Base-by-base conservation (phyloP, 208 protist species). In the Trypanosoma lewisi region DNA sequence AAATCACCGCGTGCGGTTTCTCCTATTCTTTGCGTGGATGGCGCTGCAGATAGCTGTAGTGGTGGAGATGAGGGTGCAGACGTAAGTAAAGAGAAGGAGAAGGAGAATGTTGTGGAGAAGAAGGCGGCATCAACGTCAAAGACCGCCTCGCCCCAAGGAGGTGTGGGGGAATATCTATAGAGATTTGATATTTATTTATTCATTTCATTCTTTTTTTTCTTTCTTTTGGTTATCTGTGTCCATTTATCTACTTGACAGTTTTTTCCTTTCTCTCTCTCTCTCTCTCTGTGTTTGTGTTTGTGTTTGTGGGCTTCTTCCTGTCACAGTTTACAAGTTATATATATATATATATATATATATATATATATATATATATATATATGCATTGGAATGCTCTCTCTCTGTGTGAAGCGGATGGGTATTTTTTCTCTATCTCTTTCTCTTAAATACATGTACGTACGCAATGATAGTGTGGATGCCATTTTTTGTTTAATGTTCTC, bases 321-420 rank as follows among this genome's bases (percentile, higher is more conserved):
- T n/a, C n/a, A n/a, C n/a, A n/a, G n/a, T n/a, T n/a, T n/a, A n/a
- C n/a, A n/a, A n/a, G n/a, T n/a, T 61, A 61, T 61, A 61, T 61
- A 61, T 61, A 61, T 61, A 61, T 61, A 61, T 61, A 61, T 61
- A 61, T 61, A 61, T 61, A 61, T 61, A 61, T 61, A 61, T 61
- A 61, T 61, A 61, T 61, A 61, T 58, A 58, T 58, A 58, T 37
- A 51, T 51, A 51, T 55, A 55, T 55, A 55, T 36, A 55, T 55
- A 23, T 25, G 21, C n/a, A 51, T 25, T 11, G 8, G n/a, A 11
- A 36, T 55, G 12, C 30, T 36, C 4, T n/a, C 27, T 27, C 12
- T 51, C 19, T 51, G 47, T 23, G 8, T 9, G 16, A 28, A 9
- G 12, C 16, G 30, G 30, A 28, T n/a, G n/a, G n/a, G n/a, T n/a